Conservation (phyloP, 495 filamentous ascomycete genomes). For the Poronia punctata region DNA sequence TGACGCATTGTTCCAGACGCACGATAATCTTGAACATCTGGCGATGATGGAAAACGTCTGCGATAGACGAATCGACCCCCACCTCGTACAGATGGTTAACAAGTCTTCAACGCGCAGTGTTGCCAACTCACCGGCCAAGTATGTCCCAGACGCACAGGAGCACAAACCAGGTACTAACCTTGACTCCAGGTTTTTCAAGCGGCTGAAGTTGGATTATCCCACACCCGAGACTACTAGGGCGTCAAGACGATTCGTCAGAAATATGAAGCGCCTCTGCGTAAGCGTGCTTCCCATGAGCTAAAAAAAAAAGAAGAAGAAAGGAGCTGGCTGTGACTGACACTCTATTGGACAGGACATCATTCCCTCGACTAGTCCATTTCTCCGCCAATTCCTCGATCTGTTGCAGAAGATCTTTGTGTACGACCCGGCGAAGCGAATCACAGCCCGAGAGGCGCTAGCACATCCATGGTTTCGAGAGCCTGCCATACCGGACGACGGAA, state of each 20-base stretch:
- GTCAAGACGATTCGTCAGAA: conserved; percentile 85
- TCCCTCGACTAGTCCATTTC: conserved; percentile 68
- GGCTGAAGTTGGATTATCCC: conserved; percentile 79
- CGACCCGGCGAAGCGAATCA: conserved; percentile 83
- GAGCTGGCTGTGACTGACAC: conserved; percentile 24
- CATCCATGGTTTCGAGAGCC: conserved; percentile 93
- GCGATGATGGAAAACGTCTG: conserved; percentile 99
- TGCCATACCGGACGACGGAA: conserved; percentile 77
- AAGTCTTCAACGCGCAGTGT: conserved; percentile 54
- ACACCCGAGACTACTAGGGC: conserved; percentile 79
- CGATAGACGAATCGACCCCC: conserved; percentile 61
- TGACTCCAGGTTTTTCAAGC: conserved; percentile 69
- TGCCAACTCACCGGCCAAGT: conserved; percentile 76
- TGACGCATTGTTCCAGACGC: conserved; percentile 94
- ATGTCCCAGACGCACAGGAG: conserved; percentile 27
- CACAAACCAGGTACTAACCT: conserved; percentile 17
- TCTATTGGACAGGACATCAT: conserved; percentile 79
- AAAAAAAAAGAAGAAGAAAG: neutral
- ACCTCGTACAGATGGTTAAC: conserved; percentile 69
- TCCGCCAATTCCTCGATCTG: conserved; percentile 79
- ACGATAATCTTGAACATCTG: conserved; percentile 95
- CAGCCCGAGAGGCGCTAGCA: conserved; percentile 81
- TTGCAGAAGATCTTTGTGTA: conserved; percentile 90
- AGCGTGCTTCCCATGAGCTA: too few species aligned
- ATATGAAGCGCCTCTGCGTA: conserved; percentile 87